Evolutionary conservation across 306 rosid species (phyloP).

Genomic region (Mimosa bimucronata): DNA sequence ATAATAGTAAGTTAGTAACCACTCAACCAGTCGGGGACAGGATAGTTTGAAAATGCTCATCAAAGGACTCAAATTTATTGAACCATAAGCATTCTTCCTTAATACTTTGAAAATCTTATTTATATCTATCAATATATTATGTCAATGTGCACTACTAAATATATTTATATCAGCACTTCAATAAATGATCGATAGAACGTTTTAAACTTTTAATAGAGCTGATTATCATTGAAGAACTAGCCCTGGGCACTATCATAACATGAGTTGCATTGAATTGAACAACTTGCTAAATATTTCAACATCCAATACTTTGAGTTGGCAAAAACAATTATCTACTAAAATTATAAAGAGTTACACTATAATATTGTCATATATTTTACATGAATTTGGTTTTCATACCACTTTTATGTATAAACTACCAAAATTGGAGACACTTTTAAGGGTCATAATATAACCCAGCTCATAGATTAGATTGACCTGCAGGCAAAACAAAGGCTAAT

Average conservation of each 20-base stretch:
- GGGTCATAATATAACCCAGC: background rate
- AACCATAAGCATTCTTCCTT: background rate
- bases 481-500: background rate
- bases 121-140: no score
- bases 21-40: no score
- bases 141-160: background rate
- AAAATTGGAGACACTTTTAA: background rate
- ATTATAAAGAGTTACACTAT: no score
- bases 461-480: background rate
- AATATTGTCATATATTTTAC: background rate
- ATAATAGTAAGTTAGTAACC: no score
- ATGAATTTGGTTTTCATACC: background rate
- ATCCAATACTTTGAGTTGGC: no score
- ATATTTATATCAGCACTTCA: background rate
- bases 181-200: background rate
- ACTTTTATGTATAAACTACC: background rate
- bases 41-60: background rate
- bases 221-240: no score
- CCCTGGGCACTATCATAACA: no score
- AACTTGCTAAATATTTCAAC: no score
- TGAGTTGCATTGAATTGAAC: no score
- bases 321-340: no score
- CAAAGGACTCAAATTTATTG: background rate
- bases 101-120: background rate
- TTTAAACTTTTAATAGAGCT: background rate